These are phyloP conservation scores for Clarireedia paspali DNA, from an alignment of 2,329 filamentous ascomycete genomes.

Conservation along the genomic window DNA sequence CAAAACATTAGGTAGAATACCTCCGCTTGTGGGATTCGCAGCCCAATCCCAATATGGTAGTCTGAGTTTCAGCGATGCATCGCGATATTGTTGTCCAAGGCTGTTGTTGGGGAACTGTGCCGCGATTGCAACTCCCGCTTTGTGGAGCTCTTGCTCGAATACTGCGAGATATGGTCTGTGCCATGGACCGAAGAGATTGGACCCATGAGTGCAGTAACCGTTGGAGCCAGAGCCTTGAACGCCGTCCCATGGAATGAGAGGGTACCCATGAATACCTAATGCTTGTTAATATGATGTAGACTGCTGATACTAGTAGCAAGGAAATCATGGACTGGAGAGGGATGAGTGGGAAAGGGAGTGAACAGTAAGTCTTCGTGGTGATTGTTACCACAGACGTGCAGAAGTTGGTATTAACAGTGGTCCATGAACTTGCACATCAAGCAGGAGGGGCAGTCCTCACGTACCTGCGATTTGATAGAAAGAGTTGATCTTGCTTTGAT, in stretches of 20 bases:
- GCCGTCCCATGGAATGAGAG: slow-evolving; percentile 29
- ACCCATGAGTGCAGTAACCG: slow-evolving; percentile 70
- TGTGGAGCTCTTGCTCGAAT: slow-evolving; percentile 43
- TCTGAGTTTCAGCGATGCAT: slow-evolving; percentile 32
- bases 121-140: slow-evolving; percentile 35
- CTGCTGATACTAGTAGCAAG: neutral
- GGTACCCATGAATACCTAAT: slow-evolving; percentile 5
- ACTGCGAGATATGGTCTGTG: slow-evolving; percentile 70
- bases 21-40: slow-evolving; percentile 31
- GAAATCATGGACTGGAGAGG: too few relatives aligned
- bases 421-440: too few relatives aligned
- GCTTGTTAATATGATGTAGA: neutral
- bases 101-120: slow-evolving; percentile 41
- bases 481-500: slow-evolving; percentile 57
- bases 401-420: too few relatives aligned
- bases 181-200: slow-evolving; percentile 71
- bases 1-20: slow-evolving; percentile 32
- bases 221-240: slow-evolving; percentile 51
- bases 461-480: slow-evolving; percentile 72
- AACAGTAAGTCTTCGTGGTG: too few relatives aligned
- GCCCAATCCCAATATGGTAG: slow-evolving; percentile 43
- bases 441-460: neutral
- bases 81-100: slow-evolving; percentile 37
- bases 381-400: too few relatives aligned
- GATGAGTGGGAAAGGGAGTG: too few relatives aligned